A percentile compares a stretch with the other conserved stretches of the same genome.
Evolutionary conservation across 306 rosid genomes (phyloP).

Genomic region (Vigna angularis): DNA sequence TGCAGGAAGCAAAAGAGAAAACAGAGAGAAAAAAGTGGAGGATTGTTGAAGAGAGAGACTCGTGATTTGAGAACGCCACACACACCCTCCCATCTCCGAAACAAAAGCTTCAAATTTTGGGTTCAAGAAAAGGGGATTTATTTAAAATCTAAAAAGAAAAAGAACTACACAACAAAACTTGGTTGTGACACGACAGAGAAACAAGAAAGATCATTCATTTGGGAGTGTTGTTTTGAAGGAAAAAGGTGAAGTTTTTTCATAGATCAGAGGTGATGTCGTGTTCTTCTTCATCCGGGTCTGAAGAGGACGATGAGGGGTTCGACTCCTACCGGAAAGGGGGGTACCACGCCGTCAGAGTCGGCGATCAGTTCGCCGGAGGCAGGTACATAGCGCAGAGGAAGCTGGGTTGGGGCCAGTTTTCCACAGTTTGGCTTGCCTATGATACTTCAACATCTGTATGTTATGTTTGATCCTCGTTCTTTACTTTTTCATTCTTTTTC

Average conservation of each 20-base stretch:
- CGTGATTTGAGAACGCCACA: conserved; percentile 50
- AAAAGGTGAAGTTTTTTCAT: conserved; percentile 15
- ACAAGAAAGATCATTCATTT: not conserved
- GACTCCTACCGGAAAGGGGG: conserved; percentile 96
- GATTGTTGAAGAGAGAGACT: conserved; percentile 41
- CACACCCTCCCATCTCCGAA: conserved; percentile 42
- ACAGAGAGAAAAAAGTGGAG: conserved; percentile 71
- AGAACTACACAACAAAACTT: not conserved
- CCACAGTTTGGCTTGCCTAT: conserved; percentile 98
- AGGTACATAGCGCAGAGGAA: conserved; percentile 91
- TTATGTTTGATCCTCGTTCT: conserved; percentile 48
- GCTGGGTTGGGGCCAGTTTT: conserved; percentile 98
- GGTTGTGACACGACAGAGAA: not conserved
- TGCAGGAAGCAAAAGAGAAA: conserved; percentile 32
- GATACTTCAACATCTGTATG: conserved; percentile 77
- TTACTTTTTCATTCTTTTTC: not conserved
- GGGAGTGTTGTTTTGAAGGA: not conserved
- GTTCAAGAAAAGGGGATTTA: not conserved
- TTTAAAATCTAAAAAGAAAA: not conserved
- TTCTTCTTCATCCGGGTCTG: conserved; percentile 92
- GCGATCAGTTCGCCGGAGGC: conserved; percentile 91
- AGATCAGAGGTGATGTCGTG: conserved; percentile 72
- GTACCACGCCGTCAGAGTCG: conserved; percentile 87
- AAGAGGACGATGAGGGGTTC: conserved; percentile 90
- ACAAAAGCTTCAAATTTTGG: conserved; percentile 48